Conservation (phyloP, 805 yeast genomes). For the Debaryomyces maramus region DNA sequence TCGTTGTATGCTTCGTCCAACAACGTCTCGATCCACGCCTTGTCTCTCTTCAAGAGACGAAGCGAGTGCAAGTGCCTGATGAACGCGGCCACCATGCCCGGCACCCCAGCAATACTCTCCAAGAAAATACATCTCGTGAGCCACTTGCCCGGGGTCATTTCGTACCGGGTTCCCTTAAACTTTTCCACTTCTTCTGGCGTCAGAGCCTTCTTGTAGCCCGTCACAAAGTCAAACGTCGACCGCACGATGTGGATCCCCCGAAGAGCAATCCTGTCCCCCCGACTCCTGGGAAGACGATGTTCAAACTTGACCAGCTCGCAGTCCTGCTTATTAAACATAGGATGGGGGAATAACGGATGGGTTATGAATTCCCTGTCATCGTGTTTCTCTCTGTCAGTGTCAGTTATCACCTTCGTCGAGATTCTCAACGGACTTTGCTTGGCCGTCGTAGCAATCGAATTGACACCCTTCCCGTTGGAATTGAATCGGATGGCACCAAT, state of each 20-base stretch:
- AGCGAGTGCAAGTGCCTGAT: slow-evolving; percentile 66
- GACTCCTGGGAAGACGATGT: slow-evolving; percentile 50
- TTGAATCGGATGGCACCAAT: slow-evolving; percentile 2
- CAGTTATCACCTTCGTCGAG: slow-evolving; percentile 25
- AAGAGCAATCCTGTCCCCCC: slow-evolving; percentile 55
- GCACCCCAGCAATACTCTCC: slow-evolving; percentile 78
- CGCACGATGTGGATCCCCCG: slow-evolving; percentile 47
- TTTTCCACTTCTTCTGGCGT: slow-evolving; percentile 26
- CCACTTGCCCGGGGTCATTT: slow-evolving; percentile 67
- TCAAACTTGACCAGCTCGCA: slow-evolving; percentile 43
- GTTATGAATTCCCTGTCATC: slow-evolving; percentile 38
- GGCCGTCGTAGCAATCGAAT: too few species aligned
- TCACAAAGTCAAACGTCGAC: slow-evolving; percentile 55
- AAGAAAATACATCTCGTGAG: slow-evolving; percentile 59
- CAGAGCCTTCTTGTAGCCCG: slow-evolving; percentile 64
- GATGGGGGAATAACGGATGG: slow-evolving; percentile 42
- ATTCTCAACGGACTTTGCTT: slow-evolving; percentile 19
- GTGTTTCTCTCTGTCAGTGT: slow-evolving; percentile 21
- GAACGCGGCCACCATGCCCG: slow-evolving; percentile 76
- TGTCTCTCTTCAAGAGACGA: slow-evolving; percentile 61
- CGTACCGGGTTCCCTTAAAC: slow-evolving; percentile 41
- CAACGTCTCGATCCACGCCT: slow-evolving; percentile 74
- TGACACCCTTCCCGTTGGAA: slow-evolving; percentile 1
- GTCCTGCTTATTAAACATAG: slow-evolving; percentile 28
- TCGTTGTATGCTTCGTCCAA: slow-evolving; percentile 78